Evolutionary conservation across 805 yeast genomes (phyloP).

Genomic region (Kluyveromyces dobzhanskii): DNA sequence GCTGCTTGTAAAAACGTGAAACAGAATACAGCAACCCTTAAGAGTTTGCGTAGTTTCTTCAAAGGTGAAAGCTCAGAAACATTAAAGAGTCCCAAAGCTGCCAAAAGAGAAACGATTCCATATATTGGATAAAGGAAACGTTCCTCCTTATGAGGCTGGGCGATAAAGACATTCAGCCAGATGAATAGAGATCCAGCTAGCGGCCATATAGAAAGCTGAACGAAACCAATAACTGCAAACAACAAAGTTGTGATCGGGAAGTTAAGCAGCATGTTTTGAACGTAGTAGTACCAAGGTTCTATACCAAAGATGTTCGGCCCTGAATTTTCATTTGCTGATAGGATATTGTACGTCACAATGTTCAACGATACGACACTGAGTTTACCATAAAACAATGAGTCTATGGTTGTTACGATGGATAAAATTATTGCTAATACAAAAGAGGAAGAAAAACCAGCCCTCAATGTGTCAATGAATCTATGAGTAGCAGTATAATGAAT

Average conservation of each 20-base stretch:
- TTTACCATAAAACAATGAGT: conserved; percentile 54
- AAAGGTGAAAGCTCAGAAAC: conserved; percentile 8
- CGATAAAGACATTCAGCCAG: conserved; percentile 60
- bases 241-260: conserved; percentile 43
- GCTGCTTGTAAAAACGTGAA: conserved; percentile 25
- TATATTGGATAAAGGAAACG: conserved; percentile 83
- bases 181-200: conserved; percentile 43
- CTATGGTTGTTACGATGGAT: conserved; percentile 32
- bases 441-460: conserved; percentile 22
- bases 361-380: conserved; percentile 68
- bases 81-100: conserved; percentile 40
- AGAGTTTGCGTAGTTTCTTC: conserved; percentile 8
- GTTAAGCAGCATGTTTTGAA: conserved; percentile 60
- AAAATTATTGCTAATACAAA: conserved; percentile 15
- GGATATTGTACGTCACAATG: conserved; percentile 75
- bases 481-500: conserved; percentile 28
- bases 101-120: conserved; percentile 55
- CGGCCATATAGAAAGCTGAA: conserved; percentile 21
- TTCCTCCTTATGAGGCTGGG: conserved; percentile 91
- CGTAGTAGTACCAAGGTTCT: conserved; percentile 70
- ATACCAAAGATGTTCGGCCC: conserved; percentile 91
- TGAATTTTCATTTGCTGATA: conserved; percentile 49
- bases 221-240: conserved; percentile 24
- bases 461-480: conserved; percentile 18
- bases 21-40: conserved; percentile 11